Conservation (phyloP, 495 filamentous ascomycete genomes). For the Astrothelium subdiscretum region DNA sequence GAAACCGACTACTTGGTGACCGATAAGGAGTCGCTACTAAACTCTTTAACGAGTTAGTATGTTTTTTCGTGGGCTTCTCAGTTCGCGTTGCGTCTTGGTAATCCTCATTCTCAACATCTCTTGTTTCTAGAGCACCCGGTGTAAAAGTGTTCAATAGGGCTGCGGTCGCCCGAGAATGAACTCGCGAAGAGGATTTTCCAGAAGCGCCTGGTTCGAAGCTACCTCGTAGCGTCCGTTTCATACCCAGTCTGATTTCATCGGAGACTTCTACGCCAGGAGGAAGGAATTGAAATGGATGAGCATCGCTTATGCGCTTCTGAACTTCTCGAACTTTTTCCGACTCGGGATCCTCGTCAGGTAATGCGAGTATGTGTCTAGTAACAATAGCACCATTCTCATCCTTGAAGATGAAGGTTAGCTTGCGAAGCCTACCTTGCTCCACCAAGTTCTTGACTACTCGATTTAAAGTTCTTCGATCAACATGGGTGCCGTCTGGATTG, state of each 20-base stretch:
- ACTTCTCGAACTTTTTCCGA: conserved; percentile 40
- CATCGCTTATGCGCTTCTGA: conserved; percentile 41
- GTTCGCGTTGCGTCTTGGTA: background rate
- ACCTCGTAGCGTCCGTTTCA: background rate
- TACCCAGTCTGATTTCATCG: background rate
- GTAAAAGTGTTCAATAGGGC: background rate
- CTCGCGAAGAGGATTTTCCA: background rate
- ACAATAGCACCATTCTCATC: conserved; percentile 40
- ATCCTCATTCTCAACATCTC: background rate
- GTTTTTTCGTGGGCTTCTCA: background rate
- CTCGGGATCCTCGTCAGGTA: conserved; percentile 36
- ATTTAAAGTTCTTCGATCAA: conserved; percentile 41
- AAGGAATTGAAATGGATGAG: conserved; percentile 30
- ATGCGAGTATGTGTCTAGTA: conserved; percentile 45
- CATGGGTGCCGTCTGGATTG: conserved; percentile 28
- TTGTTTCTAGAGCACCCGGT: background rate
- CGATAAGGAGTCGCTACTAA: background rate
- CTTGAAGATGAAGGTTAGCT: conserved; percentile 51
- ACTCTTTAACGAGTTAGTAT: background rate
- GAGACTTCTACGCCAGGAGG: conserved; percentile 25
- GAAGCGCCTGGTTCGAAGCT: background rate
- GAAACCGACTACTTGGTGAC: background rate
- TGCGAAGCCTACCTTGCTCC: conserved; percentile 44
- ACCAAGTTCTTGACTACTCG: conserved; percentile 50
- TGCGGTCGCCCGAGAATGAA: background rate